phyloP scores from a whole-genome alignment of 2,329 filamentous ascomycete species.

The Ophiostoma angusticollis region DNA sequence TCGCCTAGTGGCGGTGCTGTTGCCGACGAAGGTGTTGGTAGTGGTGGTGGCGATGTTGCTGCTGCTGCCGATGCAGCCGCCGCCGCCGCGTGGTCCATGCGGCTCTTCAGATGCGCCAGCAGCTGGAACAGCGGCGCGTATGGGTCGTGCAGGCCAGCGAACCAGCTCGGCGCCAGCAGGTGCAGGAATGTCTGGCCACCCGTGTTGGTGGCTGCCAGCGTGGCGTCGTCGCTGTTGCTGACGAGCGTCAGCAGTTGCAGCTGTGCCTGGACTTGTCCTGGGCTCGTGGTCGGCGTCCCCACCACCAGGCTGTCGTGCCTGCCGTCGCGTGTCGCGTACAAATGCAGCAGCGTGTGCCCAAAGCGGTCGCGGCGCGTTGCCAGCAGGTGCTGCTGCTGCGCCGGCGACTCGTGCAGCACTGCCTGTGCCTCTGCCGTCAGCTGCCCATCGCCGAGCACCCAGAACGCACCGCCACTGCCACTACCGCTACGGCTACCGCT shows the following conservation, averaged over 20 bases:
- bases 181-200: conserved; percentile 38
- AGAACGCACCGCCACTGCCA: conserved; percentile 14
- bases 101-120: conserved; percentile 18
- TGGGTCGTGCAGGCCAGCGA: conserved; percentile 17
- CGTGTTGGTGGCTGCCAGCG: conserved; percentile 24
- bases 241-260: conserved; percentile 20
- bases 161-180: conserved; percentile 25
- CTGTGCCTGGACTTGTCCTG: no score
- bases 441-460: conserved; percentile 17
- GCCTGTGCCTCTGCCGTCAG: conserved; percentile 18
- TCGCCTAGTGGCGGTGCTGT: neutral
- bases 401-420: conserved; percentile 14
- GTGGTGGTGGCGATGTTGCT: neutral
- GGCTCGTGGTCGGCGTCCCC: neutral
- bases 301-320: conserved; percentile 7
- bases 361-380: conserved; percentile 28
- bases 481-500: no score
- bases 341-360: conserved; percentile 34
- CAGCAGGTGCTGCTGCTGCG: conserved; percentile 5
- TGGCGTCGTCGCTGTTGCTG: conserved; percentile 14
- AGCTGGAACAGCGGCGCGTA: conserved; percentile 18
- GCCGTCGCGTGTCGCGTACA: conserved; percentile 28
- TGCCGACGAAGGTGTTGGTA: neutral
- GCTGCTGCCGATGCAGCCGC: neutral
- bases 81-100: neutral